Base-by-base conservation (phyloP, 441 rosid species). In the Gossypium schwendimanii region DNA sequence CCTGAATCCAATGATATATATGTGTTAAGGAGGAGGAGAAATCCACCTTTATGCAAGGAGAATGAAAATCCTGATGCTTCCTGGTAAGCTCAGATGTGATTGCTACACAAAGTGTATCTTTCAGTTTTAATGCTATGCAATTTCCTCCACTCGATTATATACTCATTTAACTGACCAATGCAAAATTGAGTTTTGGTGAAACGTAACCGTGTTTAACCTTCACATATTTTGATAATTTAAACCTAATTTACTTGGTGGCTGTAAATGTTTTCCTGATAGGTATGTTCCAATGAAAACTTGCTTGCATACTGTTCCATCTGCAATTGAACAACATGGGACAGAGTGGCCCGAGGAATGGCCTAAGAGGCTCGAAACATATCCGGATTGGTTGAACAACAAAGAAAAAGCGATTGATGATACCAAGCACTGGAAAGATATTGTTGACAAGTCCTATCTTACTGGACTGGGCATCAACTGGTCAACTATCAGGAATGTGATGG, bases 261-360 rank as follows among this genome's bases (percentile, higher is more conserved):
- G 20, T 52, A 50, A 59, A 23, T 24, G 44, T 49, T 21, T 69
- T 52, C n/a, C 36, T 15, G 75, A 70, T 78, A 93, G 98, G 97
- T 88, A 93, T 82, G 87, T 89, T 80, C 84, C 87, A 14, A 83
- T 93, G 85, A 90, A 87, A 78, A 79, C 74, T 31, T 94, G 98
- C 81, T 70, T 94, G 84, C 90, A 91, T 71, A 63, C 85, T 18
- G 81, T 91, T 80, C 97, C 98, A n/a, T 82, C 93, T 21, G 82
- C 96, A 65, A 89, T 91, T 64, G 97, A 94, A 75, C 93, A 91
- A 59, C 96, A 83, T 28, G 98, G 98, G 57, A 81, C 94, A 33
- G 97, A 91, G 47, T 94, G 98, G 97, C 98, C 98, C 18, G 94
- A 88, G 77, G 97, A 90, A 80, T 94, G 98, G 96, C 98, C 97